Evolutionary conservation across 306 rosid genomes (phyloP).

Genomic region (Cucurbita ficifolia): DNA sequence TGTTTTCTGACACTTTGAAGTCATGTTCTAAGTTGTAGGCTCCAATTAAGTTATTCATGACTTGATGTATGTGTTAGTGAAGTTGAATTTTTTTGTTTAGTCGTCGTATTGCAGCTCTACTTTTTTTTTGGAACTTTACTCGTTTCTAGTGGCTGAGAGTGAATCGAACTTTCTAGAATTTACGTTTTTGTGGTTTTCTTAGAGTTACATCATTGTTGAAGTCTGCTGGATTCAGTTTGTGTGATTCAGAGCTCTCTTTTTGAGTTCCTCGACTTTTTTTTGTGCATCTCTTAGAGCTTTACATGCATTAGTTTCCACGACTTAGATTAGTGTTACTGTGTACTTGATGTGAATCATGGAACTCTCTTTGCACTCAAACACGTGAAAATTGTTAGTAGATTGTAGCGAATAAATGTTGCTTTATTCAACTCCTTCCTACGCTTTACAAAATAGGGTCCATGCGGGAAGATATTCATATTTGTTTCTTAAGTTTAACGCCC

Average conservation of each 20-base stretch:
- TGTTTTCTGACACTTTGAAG: neutral
- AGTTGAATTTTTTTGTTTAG: neutral
- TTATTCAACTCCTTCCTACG: neutral
- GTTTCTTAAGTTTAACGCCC: neutral
- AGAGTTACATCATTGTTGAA: neutral
- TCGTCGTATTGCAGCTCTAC: neutral
- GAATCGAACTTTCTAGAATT: neutral
- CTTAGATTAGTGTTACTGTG: neutral
- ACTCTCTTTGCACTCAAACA: neutral
- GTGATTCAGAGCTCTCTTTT: neutral
- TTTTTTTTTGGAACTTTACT: neutral
- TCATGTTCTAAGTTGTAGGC: neutral
- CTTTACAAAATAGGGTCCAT: neutral
- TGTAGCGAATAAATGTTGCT: neutral
- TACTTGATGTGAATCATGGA: neutral
- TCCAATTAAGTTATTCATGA: neutral
- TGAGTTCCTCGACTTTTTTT: neutral
- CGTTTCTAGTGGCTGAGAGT: neutral
- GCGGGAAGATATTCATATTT: neutral
- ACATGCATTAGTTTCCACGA: neutral
- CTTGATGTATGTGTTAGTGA: neutral
- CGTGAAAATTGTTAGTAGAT: neutral
- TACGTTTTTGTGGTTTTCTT: neutral
- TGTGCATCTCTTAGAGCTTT: neutral
- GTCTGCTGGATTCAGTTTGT: neutral